Evolutionary conservation across 169 alveolate genomes (phyloP).

Genomic region (Neospora caninum): DNA sequence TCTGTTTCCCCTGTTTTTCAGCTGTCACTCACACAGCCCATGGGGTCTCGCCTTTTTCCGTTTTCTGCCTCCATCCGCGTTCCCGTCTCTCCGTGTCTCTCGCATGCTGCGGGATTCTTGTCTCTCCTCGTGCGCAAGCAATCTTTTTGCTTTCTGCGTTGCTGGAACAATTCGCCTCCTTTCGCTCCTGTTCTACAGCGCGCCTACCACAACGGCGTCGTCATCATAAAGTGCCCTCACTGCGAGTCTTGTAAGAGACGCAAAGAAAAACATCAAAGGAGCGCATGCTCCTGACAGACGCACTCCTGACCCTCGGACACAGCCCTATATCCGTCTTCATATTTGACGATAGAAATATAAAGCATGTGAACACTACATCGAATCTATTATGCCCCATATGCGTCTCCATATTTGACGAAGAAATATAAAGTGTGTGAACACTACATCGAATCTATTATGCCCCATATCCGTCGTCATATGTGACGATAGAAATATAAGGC

Average conservation of each 20-base stretch:
- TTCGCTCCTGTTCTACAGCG: neutral
- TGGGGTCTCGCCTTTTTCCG: neutral
- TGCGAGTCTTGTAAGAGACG: neutral
- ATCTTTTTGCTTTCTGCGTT: neutral
- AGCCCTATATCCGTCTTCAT: neutral
- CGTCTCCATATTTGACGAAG: no score
- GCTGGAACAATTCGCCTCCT: neutral
- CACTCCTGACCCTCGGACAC: neutral
- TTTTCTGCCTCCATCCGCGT: neutral
- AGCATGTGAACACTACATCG: neutral
- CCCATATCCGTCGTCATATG: neutral
- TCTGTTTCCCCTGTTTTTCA: no score
- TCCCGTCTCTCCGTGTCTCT: neutral
- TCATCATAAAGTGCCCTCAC: slow-evolving; percentile 29
- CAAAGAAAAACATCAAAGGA: neutral
- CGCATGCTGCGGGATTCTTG: neutral
- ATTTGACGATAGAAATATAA: neutral
- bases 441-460: neutral
- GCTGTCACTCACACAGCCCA: neutral
- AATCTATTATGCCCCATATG: no score
- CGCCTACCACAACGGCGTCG: slow-evolving; percentile 36
- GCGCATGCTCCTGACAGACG: neutral
- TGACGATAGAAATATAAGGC: neutral
- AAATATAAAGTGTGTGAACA: neutral
- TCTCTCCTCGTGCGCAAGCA: neutral